Evolutionary conservation across 495 filamentous ascomycete genomes (phyloP).

Genomic region (Venustampulla echinocandica): DNA sequence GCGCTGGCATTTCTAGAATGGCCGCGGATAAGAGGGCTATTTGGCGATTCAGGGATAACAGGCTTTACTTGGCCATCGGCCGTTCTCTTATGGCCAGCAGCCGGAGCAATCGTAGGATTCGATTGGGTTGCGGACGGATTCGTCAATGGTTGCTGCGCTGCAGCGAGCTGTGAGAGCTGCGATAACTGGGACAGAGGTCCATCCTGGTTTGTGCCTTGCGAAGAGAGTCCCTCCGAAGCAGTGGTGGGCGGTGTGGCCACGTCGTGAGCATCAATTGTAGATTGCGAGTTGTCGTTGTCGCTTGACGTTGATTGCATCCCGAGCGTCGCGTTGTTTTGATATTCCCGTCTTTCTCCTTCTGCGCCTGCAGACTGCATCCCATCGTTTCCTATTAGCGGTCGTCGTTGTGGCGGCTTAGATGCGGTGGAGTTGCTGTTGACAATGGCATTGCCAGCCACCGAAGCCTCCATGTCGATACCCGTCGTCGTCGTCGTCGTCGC

Average conservation of each 20-base stretch:
- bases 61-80: constrained; percentile 50
- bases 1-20: constrained; percentile 66
- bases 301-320: constrained; percentile 8
- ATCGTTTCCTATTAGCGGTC: neutral
- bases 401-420: neutral
- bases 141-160: constrained; percentile 40
- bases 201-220: constrained; percentile 22
- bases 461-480: constrained; percentile 14
- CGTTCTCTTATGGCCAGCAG: constrained; percentile 48
- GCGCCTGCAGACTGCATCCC: constrained; percentile 1
- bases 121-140: constrained; percentile 9
- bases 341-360: neutral
- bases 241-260: constrained; percentile 19
- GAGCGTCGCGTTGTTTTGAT: neutral
- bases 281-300: constrained; percentile 19
- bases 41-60: constrained; percentile 28
- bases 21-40: constrained; percentile 21
- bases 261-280: constrained; percentile 17
- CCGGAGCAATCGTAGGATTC: constrained; percentile 8
- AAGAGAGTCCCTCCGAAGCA: constrained; percentile 21
- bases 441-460: constrained; percentile 8
- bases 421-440: constrained; percentile 2
- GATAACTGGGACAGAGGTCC: constrained; percentile 34
- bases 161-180: constrained; percentile 45
- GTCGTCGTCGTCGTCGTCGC: constrained; percentile 12